Evolutionary conservation across 805 yeast genomes (phyloP).

Genomic region (Wickerhamiella musiphila): DNA sequence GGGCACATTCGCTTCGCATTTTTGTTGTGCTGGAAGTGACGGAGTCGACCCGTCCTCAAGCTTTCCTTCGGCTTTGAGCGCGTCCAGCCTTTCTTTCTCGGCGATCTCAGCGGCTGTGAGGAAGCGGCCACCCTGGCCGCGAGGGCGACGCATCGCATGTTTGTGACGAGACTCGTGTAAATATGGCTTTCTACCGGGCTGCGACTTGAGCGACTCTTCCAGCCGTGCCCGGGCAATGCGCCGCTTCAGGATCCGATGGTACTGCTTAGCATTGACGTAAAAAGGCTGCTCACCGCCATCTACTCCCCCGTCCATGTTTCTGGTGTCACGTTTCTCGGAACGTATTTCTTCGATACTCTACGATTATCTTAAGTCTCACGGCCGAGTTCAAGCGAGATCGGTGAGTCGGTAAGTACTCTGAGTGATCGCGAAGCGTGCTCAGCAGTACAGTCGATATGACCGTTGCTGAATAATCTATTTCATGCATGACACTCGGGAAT

Average conservation of each 20-base stretch:
- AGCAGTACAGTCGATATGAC: too few species aligned
- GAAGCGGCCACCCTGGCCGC: conserved; percentile 98
- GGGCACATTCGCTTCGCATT: too few species aligned
- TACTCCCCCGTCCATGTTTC: conserved; percentile 8
- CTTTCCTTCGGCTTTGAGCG: conserved; percentile 5
- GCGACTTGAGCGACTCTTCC: conserved; percentile 74
- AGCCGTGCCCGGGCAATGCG: conserved; percentile 85
- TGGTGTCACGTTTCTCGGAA: too few species aligned
- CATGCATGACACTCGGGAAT: too few species aligned
- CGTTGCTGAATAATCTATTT: too few species aligned
- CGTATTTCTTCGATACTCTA: too few species aligned
- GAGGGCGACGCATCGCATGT: conserved; percentile 97
- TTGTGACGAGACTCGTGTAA: conserved; percentile 93
- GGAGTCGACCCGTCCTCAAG: too few species aligned
- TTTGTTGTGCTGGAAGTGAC: too few species aligned
- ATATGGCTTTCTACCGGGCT: conserved; percentile 83
- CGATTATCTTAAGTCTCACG: too few species aligned
- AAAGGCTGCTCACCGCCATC: conserved; percentile 61
- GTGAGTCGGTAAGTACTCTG: too few species aligned
- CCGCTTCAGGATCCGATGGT: conserved; percentile 83
- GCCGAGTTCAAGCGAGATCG: too few species aligned
- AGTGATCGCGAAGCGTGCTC: too few species aligned
- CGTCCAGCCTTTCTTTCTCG: conserved; percentile 32
- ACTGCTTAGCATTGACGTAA: conserved; percentile 95
- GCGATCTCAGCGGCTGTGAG: conserved; percentile 78